phyloP scores from a whole-genome alignment of 306 rosid genomes.

The Acacia melanoxylon region DNA sequence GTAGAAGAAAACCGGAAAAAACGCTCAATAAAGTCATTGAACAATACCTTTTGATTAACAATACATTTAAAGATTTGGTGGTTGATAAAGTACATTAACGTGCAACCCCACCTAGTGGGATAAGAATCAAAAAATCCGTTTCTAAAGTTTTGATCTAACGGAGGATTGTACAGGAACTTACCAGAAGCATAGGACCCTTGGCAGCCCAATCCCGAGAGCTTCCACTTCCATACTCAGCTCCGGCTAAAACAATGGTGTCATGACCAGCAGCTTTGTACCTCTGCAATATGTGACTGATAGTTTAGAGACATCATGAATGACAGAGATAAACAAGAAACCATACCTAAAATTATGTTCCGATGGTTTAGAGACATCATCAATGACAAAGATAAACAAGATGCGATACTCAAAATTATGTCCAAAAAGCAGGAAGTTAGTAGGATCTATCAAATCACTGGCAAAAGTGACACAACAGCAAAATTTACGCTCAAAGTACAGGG shows the following conservation, averaged over 20 bases:
- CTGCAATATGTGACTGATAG: background rate
- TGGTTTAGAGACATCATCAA: background rate
- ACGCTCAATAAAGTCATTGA: no score
- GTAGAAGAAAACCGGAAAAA: no score
- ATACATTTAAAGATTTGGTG: no score
- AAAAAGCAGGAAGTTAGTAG: no score
- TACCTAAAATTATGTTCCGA: background rate
- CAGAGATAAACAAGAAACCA: background rate
- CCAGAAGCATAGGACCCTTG: constrained; percentile 98
- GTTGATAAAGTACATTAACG: no score
- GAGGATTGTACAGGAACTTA: constrained; percentile 37
- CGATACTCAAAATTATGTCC: background rate
- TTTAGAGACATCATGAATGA: background rate
- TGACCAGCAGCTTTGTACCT: constrained; percentile 1
- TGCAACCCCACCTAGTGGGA: no score
- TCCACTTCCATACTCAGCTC: constrained; percentile 14
- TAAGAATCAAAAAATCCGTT: background rate
- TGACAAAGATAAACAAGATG: background rate
- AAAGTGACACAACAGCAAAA: background rate
- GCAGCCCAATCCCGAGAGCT: constrained; percentile 99
- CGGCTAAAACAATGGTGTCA: constrained; percentile 1
- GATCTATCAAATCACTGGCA: background rate
- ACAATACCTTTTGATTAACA: no score
- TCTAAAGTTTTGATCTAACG: background rate
- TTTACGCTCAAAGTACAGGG: background rate